phyloP scores from a whole-genome alignment of 1,284 basidiomycete genomes.

The Trametes hirsuta region DNA sequence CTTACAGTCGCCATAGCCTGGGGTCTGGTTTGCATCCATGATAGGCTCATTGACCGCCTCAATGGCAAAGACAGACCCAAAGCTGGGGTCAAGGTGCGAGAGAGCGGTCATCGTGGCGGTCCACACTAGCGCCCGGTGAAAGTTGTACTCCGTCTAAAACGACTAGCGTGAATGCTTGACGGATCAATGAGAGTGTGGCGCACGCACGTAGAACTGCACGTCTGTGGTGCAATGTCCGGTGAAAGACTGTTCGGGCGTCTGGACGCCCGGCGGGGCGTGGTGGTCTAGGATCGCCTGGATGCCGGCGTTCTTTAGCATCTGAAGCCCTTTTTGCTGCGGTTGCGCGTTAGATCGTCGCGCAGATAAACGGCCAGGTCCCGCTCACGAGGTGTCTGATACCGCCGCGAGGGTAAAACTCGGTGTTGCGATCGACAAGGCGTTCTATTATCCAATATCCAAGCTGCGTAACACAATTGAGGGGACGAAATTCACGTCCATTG shows the following conservation, averaged over 20 bases:
- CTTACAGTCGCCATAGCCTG: constrained; percentile 69
- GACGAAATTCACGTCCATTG: not conserved
- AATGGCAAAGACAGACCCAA: constrained; percentile 68
- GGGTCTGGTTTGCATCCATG: constrained; percentile 66
- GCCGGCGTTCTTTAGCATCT: constrained; percentile 59
- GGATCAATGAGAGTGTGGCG: not conserved
- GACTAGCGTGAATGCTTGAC: not conserved
- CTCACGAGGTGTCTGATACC: constrained; percentile 66
- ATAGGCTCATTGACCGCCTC: constrained; percentile 79
- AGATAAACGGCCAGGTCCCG: not conserved
- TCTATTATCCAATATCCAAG: constrained; percentile 84
- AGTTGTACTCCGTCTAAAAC: constrained; percentile 65
- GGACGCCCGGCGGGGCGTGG: constrained; percentile 77
- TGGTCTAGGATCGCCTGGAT: constrained; percentile 74
- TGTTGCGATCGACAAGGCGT: constrained; percentile 60
- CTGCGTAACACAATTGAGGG: constrained; percentile 36
- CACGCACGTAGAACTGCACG: constrained; percentile 71
- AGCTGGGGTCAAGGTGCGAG: constrained; percentile 68
- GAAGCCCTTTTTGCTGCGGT: constrained; percentile 59
- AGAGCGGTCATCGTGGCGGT: constrained; percentile 76
- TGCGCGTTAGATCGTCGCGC: not conserved
- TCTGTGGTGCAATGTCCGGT: constrained; percentile 72
- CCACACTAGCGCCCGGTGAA: constrained; percentile 76
- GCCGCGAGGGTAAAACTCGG: constrained; percentile 70
- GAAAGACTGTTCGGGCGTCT: constrained; percentile 61